Base-by-base conservation (phyloP, 2,329 filamentous ascomycete genomes). In the Hypoxylon sp. region DNA sequence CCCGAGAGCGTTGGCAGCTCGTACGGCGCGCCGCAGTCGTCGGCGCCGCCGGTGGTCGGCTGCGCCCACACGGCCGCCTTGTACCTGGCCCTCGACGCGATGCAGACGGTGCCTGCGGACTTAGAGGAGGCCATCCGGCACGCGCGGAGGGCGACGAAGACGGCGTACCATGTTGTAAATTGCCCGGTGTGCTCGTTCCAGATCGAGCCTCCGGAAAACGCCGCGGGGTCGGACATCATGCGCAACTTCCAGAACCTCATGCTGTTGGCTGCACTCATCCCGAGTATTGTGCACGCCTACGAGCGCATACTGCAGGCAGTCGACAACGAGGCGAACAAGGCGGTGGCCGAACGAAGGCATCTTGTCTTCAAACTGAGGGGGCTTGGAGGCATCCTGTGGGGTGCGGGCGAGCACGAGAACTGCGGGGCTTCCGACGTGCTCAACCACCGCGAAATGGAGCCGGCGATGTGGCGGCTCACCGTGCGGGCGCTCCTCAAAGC, bases 241-340 rank as follows among this genome's bases (percentile, higher is more conserved):
- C 81, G 84, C 53, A 69, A 79, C 28, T 84, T 86, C 64, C 87
- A 89, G 71, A 87, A 81, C 70, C 78, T 84, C 51, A 88, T 88
- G 85, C 79, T 87, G 54, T 77, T 89, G 3, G 84, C 81, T 6
- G 82, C 85, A 1, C 79, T 89, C 28, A 76, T 89, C 3, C 85
- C 86, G 1, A 84, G 84, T 7, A 81, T 86, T 46, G 85, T 83
- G 55, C 83, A 87, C 71, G 83, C 84, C 6, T 89, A 89, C 77
- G 80, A 79, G 56, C 77, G 75, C 26, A 84, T 89, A 48, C 77
- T 89, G 11, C 74, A 76, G 50, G 80, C 86, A 76, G 78, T 89
- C 6, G 86, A 89, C 64, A 72, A 72, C n/a, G 83, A 87, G 68
- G 76, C 81, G 0, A 75, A 77, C 1, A 72, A 69, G 0, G 86